Evolutionary conservation across 768 basidiomycete genomes (phyloP), one percentile per base, ranked within the genome.

Genomic region (Chiua virens): DNA sequence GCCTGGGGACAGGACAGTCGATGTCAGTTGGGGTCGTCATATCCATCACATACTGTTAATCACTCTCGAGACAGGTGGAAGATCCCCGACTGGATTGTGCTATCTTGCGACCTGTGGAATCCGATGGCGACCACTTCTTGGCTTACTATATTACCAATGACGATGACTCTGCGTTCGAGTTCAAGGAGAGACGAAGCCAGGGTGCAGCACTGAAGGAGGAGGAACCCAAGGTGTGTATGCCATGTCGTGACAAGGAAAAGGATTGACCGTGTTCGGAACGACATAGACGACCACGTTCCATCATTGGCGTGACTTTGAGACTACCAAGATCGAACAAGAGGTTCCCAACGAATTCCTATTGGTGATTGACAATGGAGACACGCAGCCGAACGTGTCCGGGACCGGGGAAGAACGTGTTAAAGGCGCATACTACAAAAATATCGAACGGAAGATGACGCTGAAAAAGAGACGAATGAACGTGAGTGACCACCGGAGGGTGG

Each of bases 361-460:
- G 49, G 83, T 91, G 11, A 70, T 92, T 22, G 81, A 90, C 67
- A 79, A 84, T 28, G 86, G 79, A 3, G 73, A 78, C 57, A 58
- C 69, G 25, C 58, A 58, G 18, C 54, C 70, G 22, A 65, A 64
- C 27, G 71, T 74, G 34, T 67, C 72, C n/a, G 60, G 73, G 11
- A 63, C 68, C 21, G 66, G 72, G 25, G 70, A 71, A 25, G 62
- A 72, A 43, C 75, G 77, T 59, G 63, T 70, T 23, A 83, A 81
- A 61, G 90, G 87, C n/a, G 91, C 86, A 1, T 92, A 89, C 62
- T 92, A 92, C 72, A 93, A 91, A 70, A 86, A 85, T 63, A 90
- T 93, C 47, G 89, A 91, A 70, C 82, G 90, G 41, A 92, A 92
- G 71, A 92, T 92, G 85, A 75, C 81, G 21, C 74, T 93, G 37